Evolutionary conservation across 2,329 filamentous ascomycete genomes (phyloP), one percentile per base, ranked within the genome.

Genomic region (Curvularia lunata): DNA sequence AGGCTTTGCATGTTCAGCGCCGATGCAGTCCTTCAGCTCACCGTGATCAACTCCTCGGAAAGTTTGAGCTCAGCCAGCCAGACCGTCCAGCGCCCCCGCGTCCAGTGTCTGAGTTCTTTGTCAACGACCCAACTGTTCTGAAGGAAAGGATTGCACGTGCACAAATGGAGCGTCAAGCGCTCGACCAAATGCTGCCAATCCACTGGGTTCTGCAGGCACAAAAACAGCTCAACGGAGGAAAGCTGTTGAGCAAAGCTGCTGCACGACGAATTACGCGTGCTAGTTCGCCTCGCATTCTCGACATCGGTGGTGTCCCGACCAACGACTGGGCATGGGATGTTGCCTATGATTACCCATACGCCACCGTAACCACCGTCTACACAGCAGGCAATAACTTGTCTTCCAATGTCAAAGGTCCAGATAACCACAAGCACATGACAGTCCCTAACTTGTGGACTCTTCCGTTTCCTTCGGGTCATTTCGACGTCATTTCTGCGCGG

Each of bases 321-420:
- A 94, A 92, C 73, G 92, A 96, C 77, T 99, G 95, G 95, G 94
- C 91, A 21, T 99, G 95, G 95, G 88, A 95, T 73, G 90, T 92
- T 56, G 92, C 95, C 0, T 83, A 91, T 48, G 89, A 94, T 74
- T 95, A 93, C 76, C 91, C 91, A 18, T 89, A 91, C 74, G 85
- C 91, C 55, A 92, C 91, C 74, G 86, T 97, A 52, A 96, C 93
- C 80, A 97, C 94, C 0, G 91, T 94, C 53, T 90, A 90, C 37
- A 91, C 89, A 63, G 67, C 67, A 16, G 74, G 73, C 56, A 64
- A 72, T 60, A 74, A 77, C 51, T 71, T 76, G 37, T 78, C 77
- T 7, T 66, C 71, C 21, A 79, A 87, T 8, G 83, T 89, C 63
- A 85, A 86, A 37, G 93, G 92, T 1, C 95, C 95, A 1, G 79